A percentile compares a stretch with the other conserved stretches of the same genome.
Evolutionary conservation across 1,284 basidiomycete species (phyloP).

Genomic region (Papiliotrema flavescens): DNA sequence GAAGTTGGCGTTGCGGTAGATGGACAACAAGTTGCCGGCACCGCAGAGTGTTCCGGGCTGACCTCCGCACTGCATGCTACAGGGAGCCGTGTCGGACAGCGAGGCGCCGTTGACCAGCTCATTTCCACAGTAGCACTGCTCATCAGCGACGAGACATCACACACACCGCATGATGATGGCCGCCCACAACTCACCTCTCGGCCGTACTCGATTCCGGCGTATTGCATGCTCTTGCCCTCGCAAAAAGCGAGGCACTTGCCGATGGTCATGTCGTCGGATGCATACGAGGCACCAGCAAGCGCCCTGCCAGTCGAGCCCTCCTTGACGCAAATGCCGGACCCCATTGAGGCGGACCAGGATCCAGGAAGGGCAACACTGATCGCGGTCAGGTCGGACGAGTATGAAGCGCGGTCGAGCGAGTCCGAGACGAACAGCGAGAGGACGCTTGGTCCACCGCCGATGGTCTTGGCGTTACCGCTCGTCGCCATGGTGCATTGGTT

Average conservation of each 20-base stretch:
- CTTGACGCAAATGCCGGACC: conserved; percentile 31
- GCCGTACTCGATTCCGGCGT: conserved; percentile 16
- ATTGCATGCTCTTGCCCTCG: conserved; percentile 11
- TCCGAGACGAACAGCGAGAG: neutral
- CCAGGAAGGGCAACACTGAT: conserved; percentile 16
- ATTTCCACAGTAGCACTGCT: conserved; percentile 28
- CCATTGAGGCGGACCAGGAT: conserved; percentile 19
- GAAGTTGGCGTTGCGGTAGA: conserved; percentile 36
- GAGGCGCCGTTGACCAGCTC: conserved; percentile 14
- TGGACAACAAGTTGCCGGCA: conserved; percentile 8
- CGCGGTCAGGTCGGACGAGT: neutral
- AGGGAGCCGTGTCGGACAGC: conserved; percentile 16
- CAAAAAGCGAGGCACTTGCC: conserved; percentile 21
- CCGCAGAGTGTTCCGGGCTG: conserved; percentile 35
- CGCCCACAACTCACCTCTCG: neutral
- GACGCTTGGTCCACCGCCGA: neutral
- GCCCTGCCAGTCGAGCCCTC: conserved; percentile 31
- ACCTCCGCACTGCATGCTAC: conserved; percentile 28
- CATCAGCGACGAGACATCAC: neutral
- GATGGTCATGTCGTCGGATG: conserved; percentile 25
- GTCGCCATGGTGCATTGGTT: neutral
- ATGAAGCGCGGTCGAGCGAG: neutral
- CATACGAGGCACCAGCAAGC: conserved; percentile 17
- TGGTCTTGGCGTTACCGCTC: neutral
- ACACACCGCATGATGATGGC: neutral